phyloP scores from a whole-genome alignment of 805 yeast genomes.

The Metschnikowia similis region DNA sequence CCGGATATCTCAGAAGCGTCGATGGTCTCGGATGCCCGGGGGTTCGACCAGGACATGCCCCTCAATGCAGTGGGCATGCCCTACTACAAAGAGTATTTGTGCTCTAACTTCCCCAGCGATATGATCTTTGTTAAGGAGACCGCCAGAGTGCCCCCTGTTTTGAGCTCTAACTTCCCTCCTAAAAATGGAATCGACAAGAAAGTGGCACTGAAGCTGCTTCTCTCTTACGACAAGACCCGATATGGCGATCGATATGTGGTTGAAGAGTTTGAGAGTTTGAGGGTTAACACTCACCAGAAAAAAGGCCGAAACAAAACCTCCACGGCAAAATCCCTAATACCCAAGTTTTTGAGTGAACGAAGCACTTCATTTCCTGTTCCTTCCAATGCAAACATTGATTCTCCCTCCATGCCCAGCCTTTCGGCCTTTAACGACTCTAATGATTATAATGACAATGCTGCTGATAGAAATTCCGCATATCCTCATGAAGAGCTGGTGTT shows the following conservation, averaged over 20 bases:
- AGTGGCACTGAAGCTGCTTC: slow-evolving; percentile 22
- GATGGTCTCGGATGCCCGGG: slow-evolving; percentile 21
- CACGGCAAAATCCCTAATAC: slow-evolving; percentile 22
- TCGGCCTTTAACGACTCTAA: slow-evolving; percentile 9
- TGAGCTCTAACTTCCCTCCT: slow-evolving; percentile 39
- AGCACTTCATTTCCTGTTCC: slow-evolving; percentile 14
- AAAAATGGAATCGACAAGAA: not conserved
- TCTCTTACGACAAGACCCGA: slow-evolving; percentile 50
- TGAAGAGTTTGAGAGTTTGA: slow-evolving; percentile 37
- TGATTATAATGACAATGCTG: slow-evolving; percentile 11
- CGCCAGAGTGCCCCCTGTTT: slow-evolving; percentile 55
- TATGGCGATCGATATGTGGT: slow-evolving; percentile 55
- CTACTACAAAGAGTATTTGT: slow-evolving; percentile 66
- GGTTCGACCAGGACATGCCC: slow-evolving; percentile 47
- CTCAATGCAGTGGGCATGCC: slow-evolving; percentile 81
- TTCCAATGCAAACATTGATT: slow-evolving; percentile 4
- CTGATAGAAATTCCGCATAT: slow-evolving; percentile 5
- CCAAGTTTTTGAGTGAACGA: slow-evolving; percentile 60
- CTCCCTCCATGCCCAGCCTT: slow-evolving; percentile 8
- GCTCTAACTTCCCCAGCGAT: slow-evolving; percentile 77
- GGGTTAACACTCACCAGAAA: slow-evolving; percentile 13
- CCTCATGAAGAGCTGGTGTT: slow-evolving; percentile 15
- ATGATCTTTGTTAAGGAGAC: slow-evolving; percentile 52
- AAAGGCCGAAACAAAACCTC: slow-evolving; percentile 10
- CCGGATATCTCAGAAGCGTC: slow-evolving; percentile 41